Percentiles rank a stretch among this genome's conserved stretches.
Evolutionary conservation across 345 rosid species (phyloP).

Genomic region (Raphanus raphanistrum): DNA sequence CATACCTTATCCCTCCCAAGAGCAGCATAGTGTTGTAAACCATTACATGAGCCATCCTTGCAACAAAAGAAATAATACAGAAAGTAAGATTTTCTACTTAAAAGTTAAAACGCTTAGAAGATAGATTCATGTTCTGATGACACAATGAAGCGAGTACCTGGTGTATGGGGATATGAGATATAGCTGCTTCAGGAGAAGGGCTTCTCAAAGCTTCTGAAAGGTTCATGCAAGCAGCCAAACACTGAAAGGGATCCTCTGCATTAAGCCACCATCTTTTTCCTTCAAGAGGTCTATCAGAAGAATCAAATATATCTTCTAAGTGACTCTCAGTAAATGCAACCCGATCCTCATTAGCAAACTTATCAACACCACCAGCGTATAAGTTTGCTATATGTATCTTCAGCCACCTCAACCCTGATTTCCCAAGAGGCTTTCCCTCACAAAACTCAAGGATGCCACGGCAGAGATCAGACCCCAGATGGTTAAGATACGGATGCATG

Average conservation of each 20-base stretch:
- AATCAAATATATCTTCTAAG: not conserved
- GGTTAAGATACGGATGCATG: not conserved
- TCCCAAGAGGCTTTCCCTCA: not conserved
- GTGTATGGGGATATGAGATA: not conserved
- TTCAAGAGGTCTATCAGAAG: not conserved
- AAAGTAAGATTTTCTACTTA: not conserved
- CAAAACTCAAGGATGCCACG: not conserved
- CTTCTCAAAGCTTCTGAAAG: not conserved
- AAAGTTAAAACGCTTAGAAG: too few relatives aligned
- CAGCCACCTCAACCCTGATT: not conserved
- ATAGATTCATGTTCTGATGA: not conserved
- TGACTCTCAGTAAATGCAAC: not conserved
- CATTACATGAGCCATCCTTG: not conserved
- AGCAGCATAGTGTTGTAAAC: not conserved
- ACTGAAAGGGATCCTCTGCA: not conserved
- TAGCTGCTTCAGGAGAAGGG: not conserved
- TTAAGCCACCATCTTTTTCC: not conserved
- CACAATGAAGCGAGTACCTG: not conserved
- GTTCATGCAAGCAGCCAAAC: constrained; percentile 1
- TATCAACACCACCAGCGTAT: not conserved
- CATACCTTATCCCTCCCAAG: constrained; percentile 1
- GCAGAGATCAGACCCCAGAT: not conserved
- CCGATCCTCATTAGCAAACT: not conserved
- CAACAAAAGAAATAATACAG: not conserved
- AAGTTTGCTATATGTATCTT: not conserved